Percentiles rank a stretch among this genome's conserved stretches.
phyloP scores from a whole-genome alignment of 768 basidiomycete species.

The Rhizopogon vinicolor region DNA sequence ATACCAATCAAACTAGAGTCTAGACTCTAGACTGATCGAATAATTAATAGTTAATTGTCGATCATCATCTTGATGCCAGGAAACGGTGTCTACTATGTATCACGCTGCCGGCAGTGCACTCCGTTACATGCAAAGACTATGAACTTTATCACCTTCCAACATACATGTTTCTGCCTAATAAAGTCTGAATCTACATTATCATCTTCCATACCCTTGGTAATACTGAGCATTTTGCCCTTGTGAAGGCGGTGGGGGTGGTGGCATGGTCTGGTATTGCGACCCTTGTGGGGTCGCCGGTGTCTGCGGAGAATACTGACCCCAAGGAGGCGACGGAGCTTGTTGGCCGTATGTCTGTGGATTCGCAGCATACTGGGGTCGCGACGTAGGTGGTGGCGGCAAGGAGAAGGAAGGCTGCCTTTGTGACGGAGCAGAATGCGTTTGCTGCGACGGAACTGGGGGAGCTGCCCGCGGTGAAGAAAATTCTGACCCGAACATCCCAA shows the following conservation, averaged over 20 bases:
- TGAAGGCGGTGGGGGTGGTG: constrained; percentile 27
- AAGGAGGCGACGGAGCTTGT: constrained; percentile 23
- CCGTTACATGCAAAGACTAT: not conserved
- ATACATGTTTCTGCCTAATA: not conserved
- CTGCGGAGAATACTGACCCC: constrained; percentile 20
- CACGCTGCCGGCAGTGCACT: not conserved
- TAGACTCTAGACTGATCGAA: not conserved
- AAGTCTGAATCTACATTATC: not conserved
- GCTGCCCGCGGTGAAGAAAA: not conserved
- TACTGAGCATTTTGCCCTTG: constrained; percentile 22
- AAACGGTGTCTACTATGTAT: not conserved
- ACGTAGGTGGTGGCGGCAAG: constrained; percentile 12
- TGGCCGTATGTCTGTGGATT: constrained; percentile 10
- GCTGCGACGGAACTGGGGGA: constrained; percentile 15
- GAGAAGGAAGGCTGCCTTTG: constrained; percentile 23
- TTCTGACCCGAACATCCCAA: constrained; percentile 23
- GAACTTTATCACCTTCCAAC: not conserved
- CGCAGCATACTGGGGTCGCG: constrained; percentile 16
- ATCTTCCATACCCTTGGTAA: constrained; percentile 28
- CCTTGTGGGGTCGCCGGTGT: constrained; percentile 15
- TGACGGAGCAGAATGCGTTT: constrained; percentile 13
- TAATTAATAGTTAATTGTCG: not conserved
- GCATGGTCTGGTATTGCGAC: constrained; percentile 22
- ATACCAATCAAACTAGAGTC: not conserved
- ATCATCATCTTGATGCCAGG: not conserved